These are phyloP conservation scores for Hippophae gyantsensis DNA, from an alignment of 306 rosid species.

Conservation along the genomic window DNA sequence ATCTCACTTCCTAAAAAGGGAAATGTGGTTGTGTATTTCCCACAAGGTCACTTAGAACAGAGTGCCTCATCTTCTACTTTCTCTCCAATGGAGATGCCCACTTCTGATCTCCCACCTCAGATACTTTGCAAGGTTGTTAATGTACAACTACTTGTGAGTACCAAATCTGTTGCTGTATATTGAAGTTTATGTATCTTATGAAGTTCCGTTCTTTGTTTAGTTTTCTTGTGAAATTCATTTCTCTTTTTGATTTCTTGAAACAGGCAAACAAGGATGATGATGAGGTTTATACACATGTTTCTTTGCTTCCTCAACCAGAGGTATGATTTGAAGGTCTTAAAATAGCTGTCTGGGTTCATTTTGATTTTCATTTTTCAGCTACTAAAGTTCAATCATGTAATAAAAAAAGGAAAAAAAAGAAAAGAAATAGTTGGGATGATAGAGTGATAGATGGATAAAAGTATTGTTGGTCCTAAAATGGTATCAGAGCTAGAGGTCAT, in stretches of 20 bases:
- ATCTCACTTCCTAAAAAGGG: conserved; percentile 83
- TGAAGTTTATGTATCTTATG: conserved; percentile 12
- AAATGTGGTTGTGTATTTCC: conserved; percentile 84
- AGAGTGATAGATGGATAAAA: too few species aligned
- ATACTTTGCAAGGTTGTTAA: conserved; percentile 80
- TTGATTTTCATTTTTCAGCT: conserved; percentile 7
- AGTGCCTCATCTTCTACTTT: conserved; percentile 56
- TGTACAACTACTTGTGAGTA: conserved; percentile 79
- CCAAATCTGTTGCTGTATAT: not conserved
- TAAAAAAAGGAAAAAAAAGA: too few species aligned
- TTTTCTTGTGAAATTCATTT: conserved; percentile 9
- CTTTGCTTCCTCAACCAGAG: conserved; percentile 79
- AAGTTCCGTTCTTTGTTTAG: not conserved
- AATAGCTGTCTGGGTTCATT: not conserved
- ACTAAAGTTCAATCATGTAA: too few species aligned
- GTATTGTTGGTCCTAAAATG: too few species aligned
- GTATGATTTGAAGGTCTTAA: conserved; percentile 30
- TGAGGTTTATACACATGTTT: conserved; percentile 84
- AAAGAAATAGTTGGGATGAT: too few species aligned
- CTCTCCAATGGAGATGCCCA: conserved; percentile 56
- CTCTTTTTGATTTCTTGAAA: conserved; percentile 12
- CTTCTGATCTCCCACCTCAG: conserved; percentile 73
- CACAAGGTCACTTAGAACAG: conserved; percentile 91
- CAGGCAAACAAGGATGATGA: conserved; percentile 98
- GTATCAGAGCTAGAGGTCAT: too few species aligned